Conservation (phyloP, 2,329 filamentous ascomycete genomes). For the Trichoderma pleuroti region DNA sequence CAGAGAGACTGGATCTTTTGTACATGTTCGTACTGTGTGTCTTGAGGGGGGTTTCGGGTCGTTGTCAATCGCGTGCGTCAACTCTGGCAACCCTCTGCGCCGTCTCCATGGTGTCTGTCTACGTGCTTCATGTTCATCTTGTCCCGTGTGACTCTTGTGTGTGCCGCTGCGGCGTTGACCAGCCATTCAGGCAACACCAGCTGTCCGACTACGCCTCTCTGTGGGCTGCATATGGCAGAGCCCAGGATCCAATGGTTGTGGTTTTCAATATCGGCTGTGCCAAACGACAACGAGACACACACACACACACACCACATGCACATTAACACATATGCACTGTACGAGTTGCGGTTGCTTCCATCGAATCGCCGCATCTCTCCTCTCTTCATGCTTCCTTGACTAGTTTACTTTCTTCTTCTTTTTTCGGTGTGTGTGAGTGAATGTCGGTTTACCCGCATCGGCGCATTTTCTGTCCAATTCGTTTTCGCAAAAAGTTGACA, state of each 20-base stretch:
- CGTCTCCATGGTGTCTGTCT: background rate
- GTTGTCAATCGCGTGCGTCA: background rate
- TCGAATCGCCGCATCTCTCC: background rate
- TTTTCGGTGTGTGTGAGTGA: background rate
- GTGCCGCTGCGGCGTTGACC: background rate
- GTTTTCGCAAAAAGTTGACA: constrained; percentile 1
- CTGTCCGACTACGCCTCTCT: background rate
- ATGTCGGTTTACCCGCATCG: background rate
- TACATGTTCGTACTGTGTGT: background rate
- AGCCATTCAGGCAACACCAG: constrained; percentile 16
- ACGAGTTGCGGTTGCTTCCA: background rate
- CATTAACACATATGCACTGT: background rate
- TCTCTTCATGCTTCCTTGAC: background rate
- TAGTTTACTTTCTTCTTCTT: background rate
- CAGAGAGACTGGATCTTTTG: background rate
- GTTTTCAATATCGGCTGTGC: background rate
- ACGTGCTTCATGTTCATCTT: background rate
- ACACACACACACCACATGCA: background rate
- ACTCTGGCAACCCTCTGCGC: background rate
- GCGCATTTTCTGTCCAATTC: background rate
- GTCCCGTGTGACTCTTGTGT: background rate
- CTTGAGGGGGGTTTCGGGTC: background rate
- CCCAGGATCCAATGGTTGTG: background rate
- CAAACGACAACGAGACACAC: background rate
- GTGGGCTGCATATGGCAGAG: background rate